Evolutionary conservation across 257 asterid species (phyloP).

Genomic region (Ophiorrhiza pumila): DNA sequence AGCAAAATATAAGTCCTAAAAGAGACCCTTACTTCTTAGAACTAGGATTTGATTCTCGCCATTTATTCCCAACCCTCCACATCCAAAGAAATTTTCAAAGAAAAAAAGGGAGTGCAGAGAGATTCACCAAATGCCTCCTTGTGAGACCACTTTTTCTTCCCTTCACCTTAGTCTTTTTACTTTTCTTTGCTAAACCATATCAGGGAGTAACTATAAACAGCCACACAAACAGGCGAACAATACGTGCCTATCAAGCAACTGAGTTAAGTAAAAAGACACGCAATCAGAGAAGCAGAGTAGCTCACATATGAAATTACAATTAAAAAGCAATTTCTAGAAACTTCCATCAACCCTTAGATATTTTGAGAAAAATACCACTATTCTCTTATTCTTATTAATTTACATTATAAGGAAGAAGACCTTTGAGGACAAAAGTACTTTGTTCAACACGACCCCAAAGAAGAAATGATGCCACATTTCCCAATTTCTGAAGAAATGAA

Average conservation of each 20-base stretch:
- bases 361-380: background rate
- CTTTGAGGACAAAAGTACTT: background rate
- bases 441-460: background rate
- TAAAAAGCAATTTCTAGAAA: background rate
- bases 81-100: too few relatives aligned
- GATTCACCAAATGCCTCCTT: background rate
- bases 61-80: background rate
- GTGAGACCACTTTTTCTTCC: background rate
- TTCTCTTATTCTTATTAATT: background rate
- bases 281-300: background rate
- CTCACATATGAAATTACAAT: background rate
- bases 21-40: conserved; percentile 1
- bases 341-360: background rate
- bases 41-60: background rate
- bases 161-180: background rate
- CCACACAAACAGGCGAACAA: background rate
- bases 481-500: conserved; percentile 9
- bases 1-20: background rate
- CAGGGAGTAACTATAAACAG: background rate
- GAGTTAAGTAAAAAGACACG: background rate
- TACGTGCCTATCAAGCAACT: background rate
- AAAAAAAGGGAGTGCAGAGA: too few relatives aligned
- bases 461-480: background rate
- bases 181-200: background rate
- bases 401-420: conserved; percentile 3